Evolutionary conservation across 2,329 filamentous ascomycete genomes (phyloP), one percentile per base, ranked within the genome.

Genomic region (Botryotinia globosa): DNA sequence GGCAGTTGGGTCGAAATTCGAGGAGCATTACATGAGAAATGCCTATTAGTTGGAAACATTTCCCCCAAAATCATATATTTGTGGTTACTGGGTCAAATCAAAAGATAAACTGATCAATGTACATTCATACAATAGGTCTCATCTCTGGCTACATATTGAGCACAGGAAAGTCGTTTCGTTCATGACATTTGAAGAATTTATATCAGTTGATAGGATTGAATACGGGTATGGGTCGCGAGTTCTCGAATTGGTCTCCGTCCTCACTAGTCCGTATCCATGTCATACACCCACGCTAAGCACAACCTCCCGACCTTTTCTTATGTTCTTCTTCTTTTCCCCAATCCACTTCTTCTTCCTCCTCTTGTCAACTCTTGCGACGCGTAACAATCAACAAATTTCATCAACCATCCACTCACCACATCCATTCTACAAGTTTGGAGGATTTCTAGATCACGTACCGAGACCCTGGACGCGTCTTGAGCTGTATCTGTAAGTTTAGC

Each of bases 131-230:
- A 82, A 84, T 81, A 83, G 84, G 81, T 75, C 82, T 75, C 72
- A 61, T 68, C 72, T 66, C 59, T 81, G 81, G 83, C 89, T 89
- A 83, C 83, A 84, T 79, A 90, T 90, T 79, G 86, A 92, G 90
- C 88, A 88, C 85, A 90, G 89, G 85, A 87, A 92, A 82, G 84
- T 82, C 32, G 71, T 34, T 56, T 29, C 37, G 56, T 63, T 63
- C 22, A 25, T 29, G 18, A 29, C 4, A 1, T n/a, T 44, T 72
- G 37, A 12, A n/a, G 56, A 37, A 45, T 42, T 54, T n/a, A 61
- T 63, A 44, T 56, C 34, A 58, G 6, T 44, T 45, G n/a, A 48
- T 58, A 67, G 56, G 37, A 59, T 59, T 37, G 42, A 32, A 59
- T 42, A 54, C 32, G 62, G 48, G 51, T 67, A 74, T 65, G 70